These are phyloP conservation scores for Pyrenophora teres DNA, from an alignment of 2,329 filamentous ascomycete genomes.

Conservation along the genomic window DNA sequence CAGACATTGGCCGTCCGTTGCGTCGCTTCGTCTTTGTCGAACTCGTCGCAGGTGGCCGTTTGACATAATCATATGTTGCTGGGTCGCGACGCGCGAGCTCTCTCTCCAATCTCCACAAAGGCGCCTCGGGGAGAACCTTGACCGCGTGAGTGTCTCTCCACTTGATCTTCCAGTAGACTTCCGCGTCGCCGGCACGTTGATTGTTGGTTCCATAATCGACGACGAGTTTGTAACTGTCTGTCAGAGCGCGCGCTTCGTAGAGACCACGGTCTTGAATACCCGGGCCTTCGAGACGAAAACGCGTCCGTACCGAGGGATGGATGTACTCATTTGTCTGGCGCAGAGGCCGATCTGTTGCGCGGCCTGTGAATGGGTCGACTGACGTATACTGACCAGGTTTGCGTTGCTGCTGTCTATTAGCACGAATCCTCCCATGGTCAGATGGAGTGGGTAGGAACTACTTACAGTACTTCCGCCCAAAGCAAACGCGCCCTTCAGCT, in stretches of 20 bases:
- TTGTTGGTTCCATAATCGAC: conserved; percentile 48
- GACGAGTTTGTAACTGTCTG: conserved; percentile 54
- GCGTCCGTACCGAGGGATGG: conserved; percentile 55
- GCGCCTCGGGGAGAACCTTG: conserved; percentile 51
- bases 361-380: conserved; percentile 52
- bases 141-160: conserved; percentile 46
- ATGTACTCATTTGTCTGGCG: conserved; percentile 58
- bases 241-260: conserved; percentile 52
- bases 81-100: conserved; percentile 50
- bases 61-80: conserved; percentile 50
- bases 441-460: background rate
- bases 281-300: conserved; percentile 53
- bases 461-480: conserved; percentile 51
- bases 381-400: conserved; percentile 55
- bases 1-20: conserved; percentile 19
- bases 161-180: conserved; percentile 51
- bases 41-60: conserved; percentile 40
- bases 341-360: conserved; percentile 50
- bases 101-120: conserved; percentile 52
- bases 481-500: conserved; percentile 53
- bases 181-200: conserved; percentile 39
- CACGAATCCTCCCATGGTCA: background rate
- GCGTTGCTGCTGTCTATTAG: conserved; percentile 38
- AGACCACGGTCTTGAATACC: conserved; percentile 52
- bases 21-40: conserved; percentile 20